These are phyloP conservation scores for Euphrasia confusa DNA, from an alignment of 257 asterid genomes.

Conservation along the genomic window DNA sequence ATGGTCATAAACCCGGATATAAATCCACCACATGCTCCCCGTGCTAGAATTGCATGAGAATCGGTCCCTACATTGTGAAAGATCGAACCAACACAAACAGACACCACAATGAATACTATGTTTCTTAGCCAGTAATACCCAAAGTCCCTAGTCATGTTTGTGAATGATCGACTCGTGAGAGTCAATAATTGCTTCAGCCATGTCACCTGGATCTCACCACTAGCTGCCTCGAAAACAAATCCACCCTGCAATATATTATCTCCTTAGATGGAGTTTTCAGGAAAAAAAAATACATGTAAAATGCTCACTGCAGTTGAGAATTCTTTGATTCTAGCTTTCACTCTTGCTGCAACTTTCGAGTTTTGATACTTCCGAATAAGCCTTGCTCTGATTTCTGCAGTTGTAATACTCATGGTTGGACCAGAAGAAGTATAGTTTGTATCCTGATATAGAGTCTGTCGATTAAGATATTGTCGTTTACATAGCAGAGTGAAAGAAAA, in stretches of 20 bases:
- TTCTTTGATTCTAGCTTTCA: conserved; percentile 39
- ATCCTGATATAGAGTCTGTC: conserved; percentile 28
- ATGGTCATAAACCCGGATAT: conserved; percentile 85
- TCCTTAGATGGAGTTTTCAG: background rate
- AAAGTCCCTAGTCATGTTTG: conserved; percentile 77
- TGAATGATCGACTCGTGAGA: conserved; percentile 61
- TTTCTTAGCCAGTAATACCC: conserved; percentile 88
- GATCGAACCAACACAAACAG: conserved; percentile 68
- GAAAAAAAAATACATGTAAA: background rate
- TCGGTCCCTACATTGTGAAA: conserved; percentile 63
- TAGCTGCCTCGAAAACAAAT: conserved; percentile 25
- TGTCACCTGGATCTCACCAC: conserved; percentile 54
- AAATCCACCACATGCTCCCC: conserved; percentile 92
- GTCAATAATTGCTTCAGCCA: conserved; percentile 62
- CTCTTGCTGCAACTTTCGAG: conserved; percentile 41
- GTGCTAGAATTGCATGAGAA: conserved; percentile 49
- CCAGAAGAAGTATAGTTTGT: conserved; percentile 24
- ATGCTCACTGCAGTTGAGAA: conserved; percentile 45
- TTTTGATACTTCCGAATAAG: conserved; percentile 54
- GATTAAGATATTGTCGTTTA: background rate
- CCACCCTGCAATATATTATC: conserved; percentile 39
- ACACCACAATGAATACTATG: conserved; percentile 46
- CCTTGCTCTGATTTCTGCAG: conserved; percentile 38
- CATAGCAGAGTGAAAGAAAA: background rate
- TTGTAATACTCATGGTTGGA: conserved; percentile 30